A percentile compares a stretch with the other conserved stretches of the same genome.
Conservation (phyloP, 768 basidiomycete species). For the Floccularia luteovirens region DNA sequence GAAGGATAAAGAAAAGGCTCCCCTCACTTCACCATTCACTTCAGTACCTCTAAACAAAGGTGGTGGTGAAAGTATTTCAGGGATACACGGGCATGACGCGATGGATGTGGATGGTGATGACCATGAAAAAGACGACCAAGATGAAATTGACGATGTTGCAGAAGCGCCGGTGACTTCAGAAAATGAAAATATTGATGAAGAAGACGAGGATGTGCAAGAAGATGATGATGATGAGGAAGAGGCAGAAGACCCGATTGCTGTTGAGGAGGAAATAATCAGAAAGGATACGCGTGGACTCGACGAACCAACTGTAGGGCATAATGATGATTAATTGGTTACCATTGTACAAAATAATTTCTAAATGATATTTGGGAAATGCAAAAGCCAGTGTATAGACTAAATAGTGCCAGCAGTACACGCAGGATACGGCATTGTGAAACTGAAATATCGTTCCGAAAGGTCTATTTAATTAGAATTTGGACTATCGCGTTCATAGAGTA, state of each 20-base stretch:
- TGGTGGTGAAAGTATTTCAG: slow-evolving; percentile 19
- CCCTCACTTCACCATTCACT: slow-evolving; percentile 21
- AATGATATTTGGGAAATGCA: not conserved
- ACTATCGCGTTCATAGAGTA: too few relatives aligned
- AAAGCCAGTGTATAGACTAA: not conserved
- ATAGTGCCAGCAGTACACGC: too few relatives aligned
- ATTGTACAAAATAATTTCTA: not conserved
- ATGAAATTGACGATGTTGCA: slow-evolving; percentile 23
- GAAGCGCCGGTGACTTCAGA: slow-evolving; percentile 24
- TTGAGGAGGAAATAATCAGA: slow-evolving; percentile 36
- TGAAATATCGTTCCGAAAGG: too few relatives aligned
- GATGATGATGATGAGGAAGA: slow-evolving; percentile 32
- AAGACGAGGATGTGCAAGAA: slow-evolving; percentile 27
- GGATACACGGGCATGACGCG: slow-evolving; percentile 16
- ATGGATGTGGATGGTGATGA: slow-evolving; percentile 24
- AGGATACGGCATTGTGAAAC: too few relatives aligned
- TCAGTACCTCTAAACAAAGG: slow-evolving; percentile 16
- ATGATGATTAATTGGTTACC: slow-evolving; percentile 6
- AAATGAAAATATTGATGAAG: slow-evolving; percentile 28
- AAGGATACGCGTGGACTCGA: slow-evolving; percentile 31
- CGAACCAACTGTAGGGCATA: slow-evolving; percentile 7
- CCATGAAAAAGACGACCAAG: slow-evolving; percentile 16
- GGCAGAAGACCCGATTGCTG: slow-evolving; percentile 30
- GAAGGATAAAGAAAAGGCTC: slow-evolving; percentile 7
- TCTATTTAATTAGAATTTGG: too few relatives aligned